A percentile compares a stretch with the other conserved stretches of the same genome.
These are phyloP conservation scores for Cyclotella baltica DNA, from an alignment of 108 stramenopile species.

Conservation along the genomic window DNA sequence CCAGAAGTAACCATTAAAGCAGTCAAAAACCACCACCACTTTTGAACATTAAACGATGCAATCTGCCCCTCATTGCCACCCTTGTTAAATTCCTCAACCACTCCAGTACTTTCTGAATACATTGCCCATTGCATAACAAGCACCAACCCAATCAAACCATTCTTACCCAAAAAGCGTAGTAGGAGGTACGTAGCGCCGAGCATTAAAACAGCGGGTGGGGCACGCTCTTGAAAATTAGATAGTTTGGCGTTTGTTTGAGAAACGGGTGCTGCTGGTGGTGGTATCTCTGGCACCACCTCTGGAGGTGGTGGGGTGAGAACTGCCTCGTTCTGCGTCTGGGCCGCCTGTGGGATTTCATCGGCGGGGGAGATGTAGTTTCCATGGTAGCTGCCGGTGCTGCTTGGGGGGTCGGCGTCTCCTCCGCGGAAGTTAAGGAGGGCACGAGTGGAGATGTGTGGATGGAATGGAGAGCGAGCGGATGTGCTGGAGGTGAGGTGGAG, in stretches of 20 bases:
- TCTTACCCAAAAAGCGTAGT: constrained; percentile 43
- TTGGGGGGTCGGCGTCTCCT: constrained; percentile 7
- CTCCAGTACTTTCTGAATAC: constrained; percentile 58
- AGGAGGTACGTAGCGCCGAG: constrained; percentile 49
- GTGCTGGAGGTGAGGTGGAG: not conserved
- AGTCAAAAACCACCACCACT: constrained; percentile 81
- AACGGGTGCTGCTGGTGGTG: constrained; percentile 3
- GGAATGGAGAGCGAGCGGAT: constrained; percentile 9
- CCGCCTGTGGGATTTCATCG: constrained; percentile 30
- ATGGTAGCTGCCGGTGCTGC: constrained; percentile 38
- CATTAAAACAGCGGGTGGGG: constrained; percentile 64
- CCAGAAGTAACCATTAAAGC: constrained; percentile 48
- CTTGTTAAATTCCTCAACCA: constrained; percentile 49
- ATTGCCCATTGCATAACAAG: constrained; percentile 60
- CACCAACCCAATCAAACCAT: constrained; percentile 62
- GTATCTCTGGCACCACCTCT: not conserved
- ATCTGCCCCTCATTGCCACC: constrained; percentile 11
- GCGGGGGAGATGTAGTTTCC: constrained; percentile 41
- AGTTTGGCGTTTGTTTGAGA: constrained; percentile 32
- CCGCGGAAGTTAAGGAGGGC: constrained; percentile 35
- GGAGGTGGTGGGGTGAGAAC: constrained; percentile 1
- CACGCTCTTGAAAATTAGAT: constrained; percentile 58
- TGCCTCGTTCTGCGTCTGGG: not conserved
- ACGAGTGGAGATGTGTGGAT: not conserved
- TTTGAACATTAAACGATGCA: constrained; percentile 42